These are phyloP conservation scores for Hemileccinum impolitum DNA, from an alignment of 768 basidiomycete genomes.

Conservation along the genomic window DNA sequence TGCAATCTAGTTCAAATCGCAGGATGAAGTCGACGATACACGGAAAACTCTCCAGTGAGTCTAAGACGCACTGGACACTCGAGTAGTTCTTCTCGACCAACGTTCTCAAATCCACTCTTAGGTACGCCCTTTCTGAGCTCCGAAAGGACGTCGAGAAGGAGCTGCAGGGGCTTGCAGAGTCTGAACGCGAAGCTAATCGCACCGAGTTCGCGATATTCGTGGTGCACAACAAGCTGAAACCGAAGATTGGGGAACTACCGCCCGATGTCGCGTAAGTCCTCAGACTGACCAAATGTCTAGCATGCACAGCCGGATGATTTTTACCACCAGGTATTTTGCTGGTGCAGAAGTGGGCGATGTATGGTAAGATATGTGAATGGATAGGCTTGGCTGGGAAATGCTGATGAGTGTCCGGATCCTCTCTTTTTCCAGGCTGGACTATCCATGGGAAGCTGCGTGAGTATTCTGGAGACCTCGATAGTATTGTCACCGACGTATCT, in stretches of 20 bases:
- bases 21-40: constrained; percentile 90
- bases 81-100: not conserved
- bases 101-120: constrained; percentile 28
- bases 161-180: constrained; percentile 59
- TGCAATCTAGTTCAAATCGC: not conserved
- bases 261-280: constrained; percentile 56
- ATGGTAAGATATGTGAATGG: constrained; percentile 49
- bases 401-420: constrained; percentile 12
- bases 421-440: constrained; percentile 59
- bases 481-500: constrained; percentile 2
- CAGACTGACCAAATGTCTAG: not conserved
- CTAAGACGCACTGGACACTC: no score
- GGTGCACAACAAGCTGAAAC: constrained; percentile 90
- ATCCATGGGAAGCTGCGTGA: constrained; percentile 80
- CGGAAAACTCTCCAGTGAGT: constrained; percentile 83
- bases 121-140: constrained; percentile 89
- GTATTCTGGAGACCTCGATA: constrained; percentile 23
- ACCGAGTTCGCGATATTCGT: constrained; percentile 93
- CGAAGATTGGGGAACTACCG: constrained; percentile 76
- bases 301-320: constrained; percentile 3
- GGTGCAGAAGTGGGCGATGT: constrained; percentile 72
- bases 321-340: constrained; percentile 63
- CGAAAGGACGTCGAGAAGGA: constrained; percentile 83
- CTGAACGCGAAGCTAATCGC: constrained; percentile 66
- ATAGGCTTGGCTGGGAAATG: constrained; percentile 1